Percentiles rank a stretch among this genome's conserved stretches.
Conservation (phyloP, 129 eudicot genomes). For the Flaveria robusta region DNA sequence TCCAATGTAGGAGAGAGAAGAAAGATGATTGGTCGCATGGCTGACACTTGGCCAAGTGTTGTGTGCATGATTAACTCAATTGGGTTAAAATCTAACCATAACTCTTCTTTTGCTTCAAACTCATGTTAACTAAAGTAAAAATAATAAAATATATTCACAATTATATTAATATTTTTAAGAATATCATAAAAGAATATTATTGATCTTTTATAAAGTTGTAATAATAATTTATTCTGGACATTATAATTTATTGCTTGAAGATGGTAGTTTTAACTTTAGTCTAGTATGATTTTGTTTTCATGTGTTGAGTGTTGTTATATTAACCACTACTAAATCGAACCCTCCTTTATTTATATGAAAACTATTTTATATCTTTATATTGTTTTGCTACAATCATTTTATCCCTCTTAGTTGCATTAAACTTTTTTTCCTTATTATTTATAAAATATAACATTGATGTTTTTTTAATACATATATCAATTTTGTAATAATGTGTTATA, state of each 20-base stretch:
- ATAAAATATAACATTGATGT: neutral
- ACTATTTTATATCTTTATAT: no score
- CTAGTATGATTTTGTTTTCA: no score
- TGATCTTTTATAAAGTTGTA: neutral
- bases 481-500: neutral
- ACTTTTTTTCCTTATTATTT: no score
- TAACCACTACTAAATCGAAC: no score
- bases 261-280: no score
- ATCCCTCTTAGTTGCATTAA: no score
- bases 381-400: no score
- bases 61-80: slow-evolving; percentile 30
- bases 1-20: slow-evolving; percentile 35
- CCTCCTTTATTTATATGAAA: no score
- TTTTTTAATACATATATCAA: no score
- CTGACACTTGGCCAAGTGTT: slow-evolving; percentile 54
- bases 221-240: neutral
- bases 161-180: neutral
- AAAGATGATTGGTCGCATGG: slow-evolving; percentile 48
- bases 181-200: neutral
- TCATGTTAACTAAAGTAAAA: slow-evolving; percentile 9
- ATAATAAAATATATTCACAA: neutral
- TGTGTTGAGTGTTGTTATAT: no score
- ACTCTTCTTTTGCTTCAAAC: no score
- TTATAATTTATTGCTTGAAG: neutral
- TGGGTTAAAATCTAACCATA: slow-evolving; percentile 33